Conservation (phyloP, 805 yeast genomes). For the Ogataea saltuana region DNA sequence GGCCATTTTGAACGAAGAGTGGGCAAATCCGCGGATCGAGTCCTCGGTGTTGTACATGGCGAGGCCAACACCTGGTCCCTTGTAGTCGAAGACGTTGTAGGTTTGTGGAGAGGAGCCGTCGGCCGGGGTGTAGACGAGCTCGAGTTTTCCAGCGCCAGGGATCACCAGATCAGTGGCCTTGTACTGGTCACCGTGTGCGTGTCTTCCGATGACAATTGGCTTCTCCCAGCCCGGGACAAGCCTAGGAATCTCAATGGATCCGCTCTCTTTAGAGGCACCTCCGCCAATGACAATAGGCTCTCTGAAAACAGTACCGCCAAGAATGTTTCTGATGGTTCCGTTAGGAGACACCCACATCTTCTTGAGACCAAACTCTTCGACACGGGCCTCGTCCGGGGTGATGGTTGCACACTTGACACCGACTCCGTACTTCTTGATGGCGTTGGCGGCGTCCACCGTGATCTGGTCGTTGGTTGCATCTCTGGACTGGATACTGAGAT, state of each 20-base stretch:
- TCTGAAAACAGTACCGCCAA: constrained; percentile 83
- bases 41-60: constrained; percentile 86
- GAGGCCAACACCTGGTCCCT: constrained; percentile 71
- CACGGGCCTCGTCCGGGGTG: constrained; percentile 81
- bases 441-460: constrained; percentile 77
- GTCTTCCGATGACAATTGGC: constrained; percentile 84
- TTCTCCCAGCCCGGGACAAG: constrained; percentile 78
- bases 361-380: constrained; percentile 67
- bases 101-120: constrained; percentile 52
- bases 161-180: constrained; percentile 75
- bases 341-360: constrained; percentile 88
- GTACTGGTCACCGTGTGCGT: constrained; percentile 83
- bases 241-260: constrained; percentile 61
- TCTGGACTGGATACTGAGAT: constrained; percentile 65
- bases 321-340: constrained; percentile 78
- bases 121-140: constrained; percentile 64
- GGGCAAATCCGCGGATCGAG: constrained; percentile 75
- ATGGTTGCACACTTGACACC: constrained; percentile 86
- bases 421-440: constrained; percentile 72
- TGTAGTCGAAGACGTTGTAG: constrained; percentile 59
- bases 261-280: constrained; percentile 24
- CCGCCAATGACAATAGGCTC: constrained; percentile 76
- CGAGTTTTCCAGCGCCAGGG: constrained; percentile 65
- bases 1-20: constrained; percentile 76
- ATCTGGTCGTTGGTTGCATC: constrained; percentile 72